Base-by-base conservation (phyloP, 176 grass and related monocot species). In the Lolium multiflorum region DNA sequence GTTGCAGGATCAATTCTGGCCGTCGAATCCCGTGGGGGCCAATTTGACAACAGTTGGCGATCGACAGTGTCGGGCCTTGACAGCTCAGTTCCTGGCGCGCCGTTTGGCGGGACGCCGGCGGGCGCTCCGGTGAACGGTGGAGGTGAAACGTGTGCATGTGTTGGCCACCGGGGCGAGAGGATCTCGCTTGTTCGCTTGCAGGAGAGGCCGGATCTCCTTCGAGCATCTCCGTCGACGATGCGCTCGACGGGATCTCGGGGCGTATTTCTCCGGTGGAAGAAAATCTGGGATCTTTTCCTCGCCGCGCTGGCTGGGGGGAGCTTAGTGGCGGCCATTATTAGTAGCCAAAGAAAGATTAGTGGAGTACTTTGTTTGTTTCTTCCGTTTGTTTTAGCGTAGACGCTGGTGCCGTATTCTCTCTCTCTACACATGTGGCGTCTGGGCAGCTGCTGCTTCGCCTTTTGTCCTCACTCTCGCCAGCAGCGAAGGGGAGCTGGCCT, bases 21-120 rank as follows among this genome's bases (percentile, higher is more conserved):
- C 68, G 68, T 83, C 68, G 67, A 72, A 25, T 51, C 5, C 21
- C 1, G 31, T 35, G 22, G 16, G 22, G 16, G 55, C 9, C 31
- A 20, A 38, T 12, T 59, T 16, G 6, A 17, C 12, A 10, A 9
- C 25, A 31, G 15, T 5, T 12, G 16, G 25, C 63, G 48, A n/a
- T n/a, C n/a, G n/a, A 14, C 24, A 47, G 37, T 61, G 11, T 4
- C n/a, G 9, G 47, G 41, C 21, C 35, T 5, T 66, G 80, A 83
- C 89, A 83, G 84, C 83, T 74, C 16, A 51, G 74, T 83, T 83
- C 73, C 73, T 35, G 65, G 80, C 24, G 71, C 66, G 67, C 79
- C 28, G 28, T 49, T 86, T 90, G 89, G 64, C 89, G 21, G 78
- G 71, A 86, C 56, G 87, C 81, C n/a, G 74, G 8, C 26, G 22